Evolutionary conservation across 768 basidiomycete species (phyloP), one percentile per base, ranked within the genome.

Genomic region (Pholiota molesta): DNA sequence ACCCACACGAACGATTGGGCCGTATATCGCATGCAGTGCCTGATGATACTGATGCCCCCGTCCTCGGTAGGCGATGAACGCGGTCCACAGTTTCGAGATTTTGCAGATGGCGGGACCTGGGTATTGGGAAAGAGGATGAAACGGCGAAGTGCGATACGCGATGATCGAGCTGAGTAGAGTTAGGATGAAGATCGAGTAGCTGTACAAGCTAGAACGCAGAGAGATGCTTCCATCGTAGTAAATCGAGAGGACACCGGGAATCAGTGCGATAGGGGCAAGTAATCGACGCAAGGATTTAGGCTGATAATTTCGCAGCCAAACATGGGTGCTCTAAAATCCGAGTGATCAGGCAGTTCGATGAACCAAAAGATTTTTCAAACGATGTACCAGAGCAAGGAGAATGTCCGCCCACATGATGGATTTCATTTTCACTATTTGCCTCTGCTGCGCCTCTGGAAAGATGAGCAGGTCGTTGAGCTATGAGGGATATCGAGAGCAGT

Each of bases 1-100:
- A 84, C 86, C 87, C 37, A 82, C 78, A 39, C 87, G 77, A n/a
- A 88, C 84, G 35, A 83, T 72, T n/a, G 83, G 77, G 0, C 87
- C 87, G 61, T 87, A 86, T 23, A 71, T 73, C 13, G 78, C 74
- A 65, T 88, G 87, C 35, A 87, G 63, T 5, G 66, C 59, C 52
- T 80, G 70, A 58, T 80, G 78, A 59, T 79, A 79, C 0, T 74
- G 57, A 61, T 87, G 83, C 26, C 80, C 75, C 59, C 77, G 75
- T 2, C 84, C 84, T 10, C 57, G 59, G 28, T 60, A 71, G 1
- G 74, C 72, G 11, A 78, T 61, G 44, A 61, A 75, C 0, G 73
- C 73, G 1, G 72, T 68, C 72, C 77, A 78, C 0, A 81, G 40
- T 62, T 80, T 81, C 8, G 80, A 75, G 17, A 81, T 40, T 55